Conservation (phyloP, 2,329 filamentous ascomycete genomes). For the Colletotrichum gigasporum region DNA sequence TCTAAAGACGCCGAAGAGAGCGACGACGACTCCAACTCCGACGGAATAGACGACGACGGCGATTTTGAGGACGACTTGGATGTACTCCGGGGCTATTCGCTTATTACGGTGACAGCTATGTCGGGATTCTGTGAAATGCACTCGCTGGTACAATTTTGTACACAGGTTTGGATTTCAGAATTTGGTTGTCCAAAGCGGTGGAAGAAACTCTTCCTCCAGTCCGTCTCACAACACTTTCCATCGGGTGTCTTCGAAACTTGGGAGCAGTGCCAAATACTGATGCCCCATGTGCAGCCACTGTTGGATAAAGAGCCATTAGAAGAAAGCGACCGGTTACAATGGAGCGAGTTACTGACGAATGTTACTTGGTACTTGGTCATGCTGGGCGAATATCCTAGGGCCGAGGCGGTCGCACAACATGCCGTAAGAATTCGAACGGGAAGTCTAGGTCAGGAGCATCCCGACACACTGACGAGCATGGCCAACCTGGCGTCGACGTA, state of each 20-base stretch:
- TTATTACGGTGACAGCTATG: conserved; percentile 39
- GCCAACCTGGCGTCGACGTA: too few relatives aligned
- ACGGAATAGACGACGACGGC: conserved; percentile 40
- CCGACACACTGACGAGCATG: neutral
- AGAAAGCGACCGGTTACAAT: neutral
- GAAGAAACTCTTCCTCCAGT: conserved; percentile 25
- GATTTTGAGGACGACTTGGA: too few relatives aligned
- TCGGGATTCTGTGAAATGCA: conserved; percentile 50
- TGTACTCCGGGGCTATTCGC: conserved; percentile 46
- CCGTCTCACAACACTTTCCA: conserved; percentile 1
- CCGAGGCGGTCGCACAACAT: neutral
- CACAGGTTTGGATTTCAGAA: conserved; percentile 31
- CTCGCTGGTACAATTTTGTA: conserved; percentile 44
- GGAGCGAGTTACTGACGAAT: conserved; percentile 15
- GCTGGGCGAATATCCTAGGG: neutral
- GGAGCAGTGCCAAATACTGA: too few relatives aligned
- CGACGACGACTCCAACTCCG: conserved; percentile 37
- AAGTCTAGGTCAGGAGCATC: neutral
- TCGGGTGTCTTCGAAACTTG: too few relatives aligned
- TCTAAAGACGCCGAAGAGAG: neutral
- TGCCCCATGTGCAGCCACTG: too few relatives aligned
- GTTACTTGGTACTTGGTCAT: conserved; percentile 18
- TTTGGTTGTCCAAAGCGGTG: conserved; percentile 10
- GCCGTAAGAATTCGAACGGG: neutral
- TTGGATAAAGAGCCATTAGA: neutral